Evolutionary conservation across 805 yeast species (phyloP).

Genomic region (Wickerhamomyces rabaulensis): DNA sequence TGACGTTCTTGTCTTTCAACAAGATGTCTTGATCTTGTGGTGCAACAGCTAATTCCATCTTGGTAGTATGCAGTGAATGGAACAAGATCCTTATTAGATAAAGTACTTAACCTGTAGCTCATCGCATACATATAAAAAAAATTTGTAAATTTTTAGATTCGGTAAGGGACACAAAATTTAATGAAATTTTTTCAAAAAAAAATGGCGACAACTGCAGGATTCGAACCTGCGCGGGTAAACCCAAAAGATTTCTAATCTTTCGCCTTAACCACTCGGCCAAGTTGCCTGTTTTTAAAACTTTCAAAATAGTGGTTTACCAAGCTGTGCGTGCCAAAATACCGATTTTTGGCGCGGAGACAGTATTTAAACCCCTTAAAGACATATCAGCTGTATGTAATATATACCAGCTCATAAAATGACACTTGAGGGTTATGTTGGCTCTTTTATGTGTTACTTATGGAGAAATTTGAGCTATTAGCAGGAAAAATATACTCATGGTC

Average conservation of each 20-base stretch:
- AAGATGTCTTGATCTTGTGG: constrained; percentile 70
- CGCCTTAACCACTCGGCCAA: constrained; percentile 69
- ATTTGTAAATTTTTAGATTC: constrained; percentile 3
- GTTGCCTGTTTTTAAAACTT: constrained; percentile 25
- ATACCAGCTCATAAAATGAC: too few relatives aligned
- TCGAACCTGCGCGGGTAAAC: constrained; percentile 64
- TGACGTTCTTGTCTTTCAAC: constrained; percentile 65
- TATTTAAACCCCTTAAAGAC: too few relatives aligned
- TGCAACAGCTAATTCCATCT: constrained; percentile 71
- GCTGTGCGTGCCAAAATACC: too few relatives aligned
- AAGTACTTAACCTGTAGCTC: constrained; percentile 2
- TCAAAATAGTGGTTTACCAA: too few relatives aligned
- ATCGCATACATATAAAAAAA: constrained; percentile 8
- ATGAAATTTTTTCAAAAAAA: constrained; percentile 20
- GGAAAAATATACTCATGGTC: too few relatives aligned
- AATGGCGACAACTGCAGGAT: constrained; percentile 66
- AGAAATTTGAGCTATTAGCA: too few relatives aligned
- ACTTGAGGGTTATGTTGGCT: too few relatives aligned
- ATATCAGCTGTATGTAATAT: too few relatives aligned
- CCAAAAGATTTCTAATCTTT: constrained; percentile 57
- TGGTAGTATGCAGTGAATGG: neutral
- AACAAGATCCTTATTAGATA: neutral
- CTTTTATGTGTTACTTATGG: too few relatives aligned
- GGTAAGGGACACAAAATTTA: neutral
- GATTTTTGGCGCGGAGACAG: too few relatives aligned